Evolutionary conservation across 371 early-diverging fungal species (phyloP), one percentile per base, ranked within the genome.

Genomic region (Coemansia sp.): DNA sequence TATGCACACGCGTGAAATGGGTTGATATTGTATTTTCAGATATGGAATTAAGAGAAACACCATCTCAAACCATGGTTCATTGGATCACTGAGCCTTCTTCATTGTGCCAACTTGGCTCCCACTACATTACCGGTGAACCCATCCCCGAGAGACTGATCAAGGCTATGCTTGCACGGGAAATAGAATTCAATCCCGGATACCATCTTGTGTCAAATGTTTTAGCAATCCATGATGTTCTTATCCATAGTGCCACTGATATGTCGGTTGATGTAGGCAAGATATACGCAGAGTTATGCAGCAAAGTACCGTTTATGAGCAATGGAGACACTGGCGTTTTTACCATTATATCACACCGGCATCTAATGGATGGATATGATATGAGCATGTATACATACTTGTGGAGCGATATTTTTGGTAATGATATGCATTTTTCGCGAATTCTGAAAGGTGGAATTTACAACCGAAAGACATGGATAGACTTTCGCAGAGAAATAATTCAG

Each of bases 1-100:
- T 61, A 12, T 61, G 61, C 21, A 24, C 26, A 28, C 11, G 8
- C 3, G 39, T 39, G 0, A 49, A 61, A 11, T 61, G 61, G 61
- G 13, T n/a, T 12, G 21, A 49, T 41, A 90, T 90, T 39, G 86
- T 88, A 1, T 66, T 80, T 60, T 89, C 90, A 52, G 88, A 92
- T 74, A 57, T 86, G 60, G 94, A 94, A 64, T 94, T 94, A 69
- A 87, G 90, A 12, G 93, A 93, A 79, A 90, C 90, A 2, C 93
- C 93, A 21, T 88, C 90, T 24, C 92, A 92, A 73, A 84, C 89
- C 85, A 69, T 88, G 24, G 87, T 85, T 70, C 87, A 86, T 28
- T 93, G 94, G 94, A 87, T 90, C 53, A 92, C 88, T 82, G 90
- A 92, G 54, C 74, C 83, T 11, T 71, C 83, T n/a, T 85, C 88